These are phyloP conservation scores for Monosporozyma solicola DNA, from an alignment of 805 yeast species.

Conservation along the genomic window DNA sequence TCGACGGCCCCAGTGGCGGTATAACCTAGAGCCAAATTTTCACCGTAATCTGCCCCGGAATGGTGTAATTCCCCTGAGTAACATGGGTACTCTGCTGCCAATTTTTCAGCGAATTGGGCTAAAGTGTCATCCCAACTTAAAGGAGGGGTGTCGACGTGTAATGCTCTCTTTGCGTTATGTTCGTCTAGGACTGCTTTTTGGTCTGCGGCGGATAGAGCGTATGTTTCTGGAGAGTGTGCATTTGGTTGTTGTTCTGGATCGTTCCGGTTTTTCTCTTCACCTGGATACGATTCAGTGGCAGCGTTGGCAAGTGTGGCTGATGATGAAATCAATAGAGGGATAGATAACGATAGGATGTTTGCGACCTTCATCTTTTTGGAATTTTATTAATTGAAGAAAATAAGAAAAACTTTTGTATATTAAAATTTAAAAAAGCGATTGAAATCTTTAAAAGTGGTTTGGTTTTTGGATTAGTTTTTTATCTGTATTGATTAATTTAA, in stretches of 20 bases:
- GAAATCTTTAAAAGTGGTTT: neutral
- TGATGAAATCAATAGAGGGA: neutral
- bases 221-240: neutral
- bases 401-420: neutral
- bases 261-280: neutral
- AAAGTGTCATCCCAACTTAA: slow-evolving; percentile 42
- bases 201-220: neutral
- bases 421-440: neutral
- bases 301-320: neutral
- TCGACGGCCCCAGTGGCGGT: slow-evolving; percentile 40
- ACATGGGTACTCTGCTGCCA: slow-evolving; percentile 42
- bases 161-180: slow-evolving; percentile 38
- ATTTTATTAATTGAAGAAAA: neutral
- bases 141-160: slow-evolving; percentile 19
- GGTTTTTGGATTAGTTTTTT: no score
- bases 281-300: neutral
- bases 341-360: neutral
- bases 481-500: no score
- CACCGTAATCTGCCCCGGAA: slow-evolving; percentile 53
- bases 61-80: slow-evolving; percentile 49
- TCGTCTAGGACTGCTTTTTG: neutral
- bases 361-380: neutral
- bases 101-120: slow-evolving; percentile 41
- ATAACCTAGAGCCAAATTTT: slow-evolving; percentile 65
- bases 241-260: neutral